These are phyloP conservation scores for Trebouxia sp. DNA, from an alignment of 139 green algal species.

Conservation along the genomic window DNA sequence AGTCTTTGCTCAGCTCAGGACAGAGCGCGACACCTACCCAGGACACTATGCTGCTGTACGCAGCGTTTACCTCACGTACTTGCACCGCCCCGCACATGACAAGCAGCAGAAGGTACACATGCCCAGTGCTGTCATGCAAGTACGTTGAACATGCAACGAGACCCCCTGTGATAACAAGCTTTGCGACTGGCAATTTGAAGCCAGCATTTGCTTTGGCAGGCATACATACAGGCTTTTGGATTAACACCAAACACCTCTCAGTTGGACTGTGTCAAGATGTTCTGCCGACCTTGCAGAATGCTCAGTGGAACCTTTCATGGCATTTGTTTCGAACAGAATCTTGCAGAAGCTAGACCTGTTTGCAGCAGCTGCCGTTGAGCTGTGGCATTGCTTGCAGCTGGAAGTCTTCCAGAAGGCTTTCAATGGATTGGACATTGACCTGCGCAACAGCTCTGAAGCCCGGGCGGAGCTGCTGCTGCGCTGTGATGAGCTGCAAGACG, in stretches of 20 bases:
- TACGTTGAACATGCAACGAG: too few relatives aligned
- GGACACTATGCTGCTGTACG: constrained; percentile 51
- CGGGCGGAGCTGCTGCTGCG: constrained; percentile 75
- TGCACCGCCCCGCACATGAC: constrained; percentile 22
- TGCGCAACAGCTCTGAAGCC: constrained; percentile 42
- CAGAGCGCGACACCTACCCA: constrained; percentile 46
- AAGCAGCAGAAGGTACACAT: constrained; percentile 41
- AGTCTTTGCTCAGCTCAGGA: constrained; percentile 47
- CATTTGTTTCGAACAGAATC: too few relatives aligned
- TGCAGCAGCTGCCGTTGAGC: constrained; percentile 45
- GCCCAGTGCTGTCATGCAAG: too few relatives aligned
- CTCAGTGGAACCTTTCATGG: too few relatives aligned
- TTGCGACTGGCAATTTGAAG: too few relatives aligned
- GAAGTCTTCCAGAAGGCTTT: constrained; percentile 58
- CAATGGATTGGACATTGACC: constrained; percentile 70
- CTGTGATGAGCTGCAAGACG: constrained; percentile 72
- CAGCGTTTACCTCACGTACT: constrained; percentile 7
- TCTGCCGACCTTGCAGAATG: too few relatives aligned
- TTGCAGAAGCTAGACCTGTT: too few relatives aligned
- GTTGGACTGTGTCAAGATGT: too few relatives aligned
- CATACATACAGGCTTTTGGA: too few relatives aligned
- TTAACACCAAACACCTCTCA: too few relatives aligned
- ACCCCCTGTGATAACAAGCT: too few relatives aligned
- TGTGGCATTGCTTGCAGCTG: constrained; percentile 43
- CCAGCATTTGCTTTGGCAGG: too few relatives aligned